Base-by-base conservation (phyloP, 164 flowering plant genomes). In the Echeveria elegans region DNA sequence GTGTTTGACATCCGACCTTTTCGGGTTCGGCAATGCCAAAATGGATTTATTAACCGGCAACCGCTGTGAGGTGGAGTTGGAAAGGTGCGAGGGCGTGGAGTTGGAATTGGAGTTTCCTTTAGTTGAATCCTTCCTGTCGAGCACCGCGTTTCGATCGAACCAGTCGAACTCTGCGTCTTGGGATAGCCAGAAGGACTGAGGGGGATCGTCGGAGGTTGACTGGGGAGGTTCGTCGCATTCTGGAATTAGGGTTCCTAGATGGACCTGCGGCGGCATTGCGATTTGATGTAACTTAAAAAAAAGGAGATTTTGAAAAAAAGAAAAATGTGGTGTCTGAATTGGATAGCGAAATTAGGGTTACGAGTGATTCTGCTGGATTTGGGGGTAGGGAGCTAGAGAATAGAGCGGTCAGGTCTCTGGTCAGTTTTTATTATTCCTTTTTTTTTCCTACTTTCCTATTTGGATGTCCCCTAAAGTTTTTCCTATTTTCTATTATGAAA, bases 131-230 rank as follows among this genome's bases (percentile, higher is more conserved):
- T 83, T 85, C 2, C 97, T 75, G 65, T 90, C 89, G 66, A 56
- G 77, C 68, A 78, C 74, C 18, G 86, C 90, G 76, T 86, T 82
- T 0, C 82, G 81, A 45, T 88, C 86, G 65, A 87, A 77, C 97
- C 96, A 89, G 8, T 89, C 97, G 59, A 81, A 7, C 71, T 83
- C 90, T 11, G 85, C 89, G 65, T 86, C 94, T 40, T 80, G 80
- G 3, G 94, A 85, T 8, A 91, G 83, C 76, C 82, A 83, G 68
- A 87, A 89, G 0, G 97, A 91, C 11, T 87, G 92, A 5, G 96
- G 89, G 26, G 97, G 96, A 34, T 66, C 68, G 72, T 88, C 87
- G 0, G 80, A 70, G 4, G 38, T n/a, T 21, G 56, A 10, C 10
- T 12, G 61, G 32, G 2, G 61, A 16, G n/a, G 56, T 11, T 50